Base-by-base conservation (phyloP, 2,329 filamentous ascomycete genomes). In the Venturia nashicola region DNA sequence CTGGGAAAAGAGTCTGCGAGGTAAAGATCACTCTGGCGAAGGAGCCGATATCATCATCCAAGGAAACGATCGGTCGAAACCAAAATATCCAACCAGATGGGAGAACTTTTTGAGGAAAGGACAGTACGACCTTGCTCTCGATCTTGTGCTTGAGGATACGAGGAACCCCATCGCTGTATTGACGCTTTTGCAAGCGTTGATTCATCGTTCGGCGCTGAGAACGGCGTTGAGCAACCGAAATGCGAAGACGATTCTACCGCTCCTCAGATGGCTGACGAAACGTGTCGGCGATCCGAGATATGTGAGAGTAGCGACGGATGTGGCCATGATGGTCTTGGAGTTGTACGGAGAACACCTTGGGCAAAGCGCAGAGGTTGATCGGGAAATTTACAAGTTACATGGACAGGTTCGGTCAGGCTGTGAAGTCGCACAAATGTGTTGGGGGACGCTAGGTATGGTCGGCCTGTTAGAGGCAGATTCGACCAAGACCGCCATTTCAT, bases 41-140 rank as follows among this genome's bases (percentile, higher is more conserved):
- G 88, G 86, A 55, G 89, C 87, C 32, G 91, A 97, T 72, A 91
- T 97, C 63, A 84, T 96, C 69, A 92, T 97, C 69, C 89, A 93
- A 61, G 84, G 85, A 51, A 87, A 90, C 69, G 86, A 89, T 48
- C 77, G 79, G 61, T 80, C 81, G 66, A 86, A 83, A 71, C 78
- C 79, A 61, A 87, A 85, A 72, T 86, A 84, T 70, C 83, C 89
- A 69, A 68, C 71, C 18, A 85, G 86, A 59, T 99, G 94, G 93
- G 92, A 97, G 73, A 80, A 82, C 65, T 86, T 90, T 68, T 81
- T 97, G 65, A 86, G 92, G 61, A 86, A 88, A 70, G 91, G 87
- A 12, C 83, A 86, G 65, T 97, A 94, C 73, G 81, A 82, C 3
- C 80, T 83, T 40, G 91, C 94, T 2, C 79, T 99, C 36, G 93